Base-by-base conservation (phyloP, 495 filamentous ascomycete genomes). In the Penicillium mononematosum region DNA sequence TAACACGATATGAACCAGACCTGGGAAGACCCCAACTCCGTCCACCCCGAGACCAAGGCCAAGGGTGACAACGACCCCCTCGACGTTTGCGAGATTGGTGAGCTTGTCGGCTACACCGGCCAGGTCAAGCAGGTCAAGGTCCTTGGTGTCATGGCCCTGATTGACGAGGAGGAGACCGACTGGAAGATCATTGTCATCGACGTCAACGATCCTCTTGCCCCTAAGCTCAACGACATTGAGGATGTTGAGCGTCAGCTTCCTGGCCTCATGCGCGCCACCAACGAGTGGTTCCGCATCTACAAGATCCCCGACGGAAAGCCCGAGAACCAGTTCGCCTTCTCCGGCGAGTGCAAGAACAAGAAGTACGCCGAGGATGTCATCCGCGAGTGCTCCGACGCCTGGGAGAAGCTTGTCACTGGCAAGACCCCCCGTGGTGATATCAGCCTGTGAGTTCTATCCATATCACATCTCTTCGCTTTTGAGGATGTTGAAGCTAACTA, bases 271-370 rank as follows among this genome's bases (percentile, higher is more conserved):
- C 85, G 95, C 61, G 95, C 95, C 69, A 98, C 94, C 71, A 99
- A 99, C 73, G 95, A 99, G 84, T 99, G 95, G 95, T 99, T 99
- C 90, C 90, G 95, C 76, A 98, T 99, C 84, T 99, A 99, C 87
- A 98, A 98, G 84, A 98, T 99, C 79, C 95, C 95, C 68, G 95
- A 99, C 70, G 95, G 95, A 82, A 99, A 98, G 91, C 92, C 92
- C 66, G 94, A 98, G 87, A 99, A 99, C 85, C 94, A 98, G 81
- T 98, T 99, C 69, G 95, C 95, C 65, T 99, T 99, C 85, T 96
- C 91, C 51, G 95, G 95, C 78, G 95, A 99, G 83, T 98, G 95
- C 89, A 99, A 99, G 86, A 99, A 99, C 86, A 95, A 92, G 85
- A 90, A 91, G 89, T 98, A 98, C 74, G 94, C 94, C 64, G 85